Evolutionary conservation across 345 rosid genomes (phyloP).

Genomic region (Syzygium aromaticum): DNA sequence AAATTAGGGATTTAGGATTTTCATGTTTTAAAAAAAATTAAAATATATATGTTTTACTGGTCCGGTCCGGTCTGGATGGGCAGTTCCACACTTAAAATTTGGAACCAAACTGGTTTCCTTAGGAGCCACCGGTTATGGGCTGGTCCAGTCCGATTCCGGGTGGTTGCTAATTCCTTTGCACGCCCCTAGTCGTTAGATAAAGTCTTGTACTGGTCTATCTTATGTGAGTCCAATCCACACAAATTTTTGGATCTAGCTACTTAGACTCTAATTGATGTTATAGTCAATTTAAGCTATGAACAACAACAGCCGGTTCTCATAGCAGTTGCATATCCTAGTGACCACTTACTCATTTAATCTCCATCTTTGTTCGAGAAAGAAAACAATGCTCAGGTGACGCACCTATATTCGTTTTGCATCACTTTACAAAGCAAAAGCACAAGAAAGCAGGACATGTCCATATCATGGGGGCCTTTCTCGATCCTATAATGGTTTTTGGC

Average conservation of each 20-base stretch:
- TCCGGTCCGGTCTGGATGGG: too few relatives aligned
- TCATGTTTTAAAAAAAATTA: too few relatives aligned
- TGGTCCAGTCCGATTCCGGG: too few relatives aligned
- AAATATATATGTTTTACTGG: too few relatives aligned
- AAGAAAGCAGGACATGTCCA: not conserved
- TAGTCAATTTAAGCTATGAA: not conserved
- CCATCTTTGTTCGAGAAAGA: not conserved
- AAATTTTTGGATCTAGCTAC: not conserved
- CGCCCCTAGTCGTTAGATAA: not conserved
- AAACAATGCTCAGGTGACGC: not conserved
- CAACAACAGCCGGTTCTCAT: not conserved
- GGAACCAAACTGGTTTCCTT: too few relatives aligned
- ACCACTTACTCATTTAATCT: not conserved
- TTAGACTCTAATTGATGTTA: not conserved
- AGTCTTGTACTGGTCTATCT: not conserved
- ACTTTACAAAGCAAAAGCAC: not conserved
- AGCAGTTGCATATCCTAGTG: not conserved
- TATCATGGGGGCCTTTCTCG: not conserved
- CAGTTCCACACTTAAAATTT: too few relatives aligned
- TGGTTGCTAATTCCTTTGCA: too few relatives aligned
- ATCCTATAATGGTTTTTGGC: not conserved
- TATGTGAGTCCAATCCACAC: not conserved
- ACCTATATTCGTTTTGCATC: not conserved
- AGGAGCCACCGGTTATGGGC: too few relatives aligned
- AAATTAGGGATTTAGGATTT: too few relatives aligned